Conservation (phyloP, 805 yeast species). For the Metschnikowia kunwiensis region DNA sequence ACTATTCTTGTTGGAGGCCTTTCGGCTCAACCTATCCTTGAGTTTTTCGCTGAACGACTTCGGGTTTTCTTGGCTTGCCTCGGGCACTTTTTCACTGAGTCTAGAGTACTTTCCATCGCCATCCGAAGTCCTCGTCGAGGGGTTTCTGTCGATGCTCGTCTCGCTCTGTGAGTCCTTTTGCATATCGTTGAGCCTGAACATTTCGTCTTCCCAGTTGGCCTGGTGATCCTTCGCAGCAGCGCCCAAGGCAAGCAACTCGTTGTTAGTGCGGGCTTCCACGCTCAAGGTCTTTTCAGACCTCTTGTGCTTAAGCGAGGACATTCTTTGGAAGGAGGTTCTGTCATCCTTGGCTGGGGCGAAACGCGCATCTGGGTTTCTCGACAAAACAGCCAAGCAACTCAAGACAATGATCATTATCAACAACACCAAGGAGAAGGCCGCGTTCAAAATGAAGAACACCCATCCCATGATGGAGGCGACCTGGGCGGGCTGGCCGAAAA, state of each 20-base stretch:
- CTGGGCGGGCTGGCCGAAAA: slow-evolving; percentile 75
- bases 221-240: slow-evolving; percentile 48
- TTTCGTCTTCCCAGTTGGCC: slow-evolving; percentile 69
- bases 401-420: slow-evolving; percentile 68
- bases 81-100: not conserved
- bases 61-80: no score
- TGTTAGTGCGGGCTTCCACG: slow-evolving; percentile 11
- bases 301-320: slow-evolving; percentile 39
- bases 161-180: slow-evolving; percentile 6
- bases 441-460: slow-evolving; percentile 83
- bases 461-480: slow-evolving; percentile 89
- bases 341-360: slow-evolving; percentile 89
- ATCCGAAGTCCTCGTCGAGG: slow-evolving; percentile 3
- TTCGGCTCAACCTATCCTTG: slow-evolving; percentile 13
- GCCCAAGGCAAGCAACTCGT: slow-evolving; percentile 22
- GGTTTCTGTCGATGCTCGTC: slow-evolving; percentile 2
- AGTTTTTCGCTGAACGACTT: slow-evolving; percentile 15
- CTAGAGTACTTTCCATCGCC: not conserved
- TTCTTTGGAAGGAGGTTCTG: slow-evolving; percentile 80
- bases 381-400: slow-evolving; percentile 56
- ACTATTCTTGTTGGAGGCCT: slow-evolving; percentile 2
- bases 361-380: slow-evolving; percentile 86
- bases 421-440: slow-evolving; percentile 77
- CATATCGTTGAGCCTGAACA: slow-evolving; percentile 46
- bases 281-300: slow-evolving; percentile 10